Evolutionary conservation across 768 basidiomycete genomes (phyloP), one percentile per base, ranked within the genome.

Genomic region (Lentinula edodes): DNA sequence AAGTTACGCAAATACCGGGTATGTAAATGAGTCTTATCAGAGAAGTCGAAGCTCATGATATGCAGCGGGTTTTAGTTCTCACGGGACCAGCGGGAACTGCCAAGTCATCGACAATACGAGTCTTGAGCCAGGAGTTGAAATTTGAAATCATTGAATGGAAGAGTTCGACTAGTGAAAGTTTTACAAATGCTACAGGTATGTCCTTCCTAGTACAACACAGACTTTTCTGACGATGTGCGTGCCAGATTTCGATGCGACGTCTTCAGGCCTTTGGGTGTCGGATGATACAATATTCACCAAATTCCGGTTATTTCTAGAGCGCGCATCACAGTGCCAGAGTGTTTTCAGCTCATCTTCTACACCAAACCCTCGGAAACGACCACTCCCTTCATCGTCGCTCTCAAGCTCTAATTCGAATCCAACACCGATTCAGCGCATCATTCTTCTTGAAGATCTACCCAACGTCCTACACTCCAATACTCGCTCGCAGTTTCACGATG

Each of bases 21-120:
- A 64, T 41, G 86, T 78, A 52, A 9, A 41, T 34, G 16, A 6
- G 46, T 48, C 53, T 57, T 53, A 50, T 8, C 50, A 20, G 13
- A 2, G 16, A 15, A 28, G 12, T 43, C 61, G 12, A 46, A 52
- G 35, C 12, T 58, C 20, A 61, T 51, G 18, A 4, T 18, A 35
- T 28, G 3, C 61, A 98, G 91, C 82, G 94, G 51, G 85, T 99
- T 34, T 81, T 98, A 6, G 84, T 85, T 0, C 74, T 99, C 10
- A 90, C 91, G 2, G 96, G 96, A 1, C 92, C 93, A 0, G 88
- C 96, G 7, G 96, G 96, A 1, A 84, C 87, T 0, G 96, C 86
- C 0, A 99, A 99, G 77, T 97, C 96, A 0, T 83, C 94, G 0
- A 93, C 93, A 0, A 66, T 98, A 2, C 83, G 84, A 32, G 82